These are phyloP conservation scores for Geotrichum carabidarum DNA, from an alignment of 1,139 yeast genomes.

Conservation along the genomic window DNA sequence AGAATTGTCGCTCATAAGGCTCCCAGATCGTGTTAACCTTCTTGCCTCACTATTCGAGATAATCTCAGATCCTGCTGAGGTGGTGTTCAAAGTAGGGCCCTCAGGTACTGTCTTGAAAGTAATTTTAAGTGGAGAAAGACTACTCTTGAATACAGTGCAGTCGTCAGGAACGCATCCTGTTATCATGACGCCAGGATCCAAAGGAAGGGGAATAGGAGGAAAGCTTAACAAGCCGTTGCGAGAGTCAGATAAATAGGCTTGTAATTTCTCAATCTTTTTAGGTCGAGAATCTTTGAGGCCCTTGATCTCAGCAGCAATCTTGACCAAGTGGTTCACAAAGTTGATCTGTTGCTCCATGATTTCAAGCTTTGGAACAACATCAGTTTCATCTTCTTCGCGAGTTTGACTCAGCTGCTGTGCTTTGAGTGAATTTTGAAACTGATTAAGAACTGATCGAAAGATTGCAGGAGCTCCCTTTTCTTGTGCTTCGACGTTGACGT, in stretches of 20 bases:
- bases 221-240: conserved; percentile 41
- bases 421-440: conserved; percentile 36
- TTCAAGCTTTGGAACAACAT: conserved; percentile 6
- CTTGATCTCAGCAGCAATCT: conserved; percentile 44
- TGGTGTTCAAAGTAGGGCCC: not conserved
- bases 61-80: not conserved
- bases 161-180: conserved; percentile 77
- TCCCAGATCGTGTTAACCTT: not conserved
- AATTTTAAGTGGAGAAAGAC: conserved; percentile 80
- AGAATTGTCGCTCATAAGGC: not conserved
- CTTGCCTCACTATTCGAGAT: not conserved
- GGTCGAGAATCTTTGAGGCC: conserved; percentile 52
- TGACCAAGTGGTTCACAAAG: conserved; percentile 42
- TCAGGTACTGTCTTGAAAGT: conserved; percentile 53
- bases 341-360: conserved; percentile 43
- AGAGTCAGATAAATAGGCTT: conserved; percentile 38
- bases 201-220: conserved; percentile 61
- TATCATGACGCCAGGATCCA: conserved; percentile 62
- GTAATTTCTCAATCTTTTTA: conserved; percentile 48
- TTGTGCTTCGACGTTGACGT: conserved; percentile 77
- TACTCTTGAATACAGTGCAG: conserved; percentile 82
- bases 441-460: conserved; percentile 32
- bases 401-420: conserved; percentile 8
- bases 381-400: not conserved
- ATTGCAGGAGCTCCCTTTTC: conserved; percentile 46